Evolutionary conservation across 805 yeast species (phyloP).

Genomic region (Saturnispora sekii): DNA sequence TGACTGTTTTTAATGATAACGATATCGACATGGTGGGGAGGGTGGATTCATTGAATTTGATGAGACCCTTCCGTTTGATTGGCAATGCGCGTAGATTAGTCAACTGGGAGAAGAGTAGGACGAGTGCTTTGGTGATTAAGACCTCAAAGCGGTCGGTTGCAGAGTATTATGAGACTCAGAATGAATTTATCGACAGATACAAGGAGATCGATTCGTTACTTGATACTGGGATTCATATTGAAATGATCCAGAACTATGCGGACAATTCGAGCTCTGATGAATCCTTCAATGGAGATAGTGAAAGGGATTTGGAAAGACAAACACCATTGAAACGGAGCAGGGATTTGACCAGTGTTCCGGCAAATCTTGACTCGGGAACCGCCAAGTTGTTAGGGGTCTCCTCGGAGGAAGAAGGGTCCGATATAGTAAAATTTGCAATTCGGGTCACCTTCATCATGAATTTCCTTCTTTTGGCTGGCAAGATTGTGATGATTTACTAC

Average conservation of each 20-base stretch:
- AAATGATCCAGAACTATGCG: constrained; percentile 55
- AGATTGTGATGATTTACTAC: constrained; percentile 47
- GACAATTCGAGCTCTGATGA: constrained; percentile 16
- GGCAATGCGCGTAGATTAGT: constrained; percentile 31
- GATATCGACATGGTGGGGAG: constrained; percentile 16
- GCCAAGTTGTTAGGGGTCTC: constrained; percentile 38
- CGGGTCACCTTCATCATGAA: constrained; percentile 54
- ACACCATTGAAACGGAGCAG: neutral
- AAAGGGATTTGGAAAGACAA: constrained; percentile 8
- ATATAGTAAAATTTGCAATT: constrained; percentile 46
- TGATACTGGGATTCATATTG: constrained; percentile 60
- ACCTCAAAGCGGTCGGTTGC: constrained; percentile 24
- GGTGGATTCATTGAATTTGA: constrained; percentile 28
- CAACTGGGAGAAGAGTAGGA: constrained; percentile 31
- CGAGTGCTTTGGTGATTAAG: constrained; percentile 19
- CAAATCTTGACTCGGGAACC: constrained; percentile 48
- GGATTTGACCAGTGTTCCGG: constrained; percentile 35
- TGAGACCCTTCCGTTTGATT: constrained; percentile 39
- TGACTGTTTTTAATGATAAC: constrained; percentile 17
- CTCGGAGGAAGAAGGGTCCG: constrained; percentile 25
- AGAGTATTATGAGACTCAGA: constrained; percentile 47
- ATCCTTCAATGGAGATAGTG: constrained; percentile 17
- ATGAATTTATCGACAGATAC: constrained; percentile 47
- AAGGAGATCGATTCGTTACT: constrained; percentile 52
- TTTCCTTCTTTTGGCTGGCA: constrained; percentile 48